phyloP scores from a whole-genome alignment of 768 basidiomycete genomes.

The Boletales sp. region DNA sequence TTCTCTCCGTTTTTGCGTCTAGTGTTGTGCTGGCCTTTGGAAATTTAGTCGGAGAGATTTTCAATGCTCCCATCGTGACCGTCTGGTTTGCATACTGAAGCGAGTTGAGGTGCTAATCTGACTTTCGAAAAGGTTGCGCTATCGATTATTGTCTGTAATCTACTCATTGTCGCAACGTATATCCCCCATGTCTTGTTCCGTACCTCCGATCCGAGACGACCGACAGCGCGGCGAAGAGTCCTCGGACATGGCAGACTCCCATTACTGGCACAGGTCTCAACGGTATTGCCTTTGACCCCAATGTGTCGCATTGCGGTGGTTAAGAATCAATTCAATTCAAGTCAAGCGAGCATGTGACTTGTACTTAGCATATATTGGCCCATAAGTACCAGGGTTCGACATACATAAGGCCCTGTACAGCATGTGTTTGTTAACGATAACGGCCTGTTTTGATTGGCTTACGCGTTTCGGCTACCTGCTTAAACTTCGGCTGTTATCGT shows the following conservation, averaged over 20 bases:
- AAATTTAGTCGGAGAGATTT: not conserved
- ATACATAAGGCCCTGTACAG: too few relatives aligned
- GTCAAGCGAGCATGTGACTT: not conserved
- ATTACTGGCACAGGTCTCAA: not conserved
- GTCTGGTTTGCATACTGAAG: not conserved
- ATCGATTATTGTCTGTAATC: slow-evolving; percentile 16
- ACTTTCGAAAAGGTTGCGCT: slow-evolving; percentile 4
- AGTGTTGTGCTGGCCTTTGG: slow-evolving; percentile 11
- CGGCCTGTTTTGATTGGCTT: too few relatives aligned
- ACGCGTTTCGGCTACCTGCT: too few relatives aligned
- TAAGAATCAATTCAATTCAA: not conserved
- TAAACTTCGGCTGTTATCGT: too few relatives aligned
- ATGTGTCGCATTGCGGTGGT: not conserved
- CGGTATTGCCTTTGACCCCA: slow-evolving; percentile 3
- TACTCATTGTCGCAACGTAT: slow-evolving; percentile 16
- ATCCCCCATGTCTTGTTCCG: slow-evolving; percentile 4
- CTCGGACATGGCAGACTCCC: too few relatives aligned
- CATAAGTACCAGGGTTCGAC: too few relatives aligned
- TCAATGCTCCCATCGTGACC: not conserved
- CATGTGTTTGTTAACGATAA: too few relatives aligned
- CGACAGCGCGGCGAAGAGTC: too few relatives aligned
- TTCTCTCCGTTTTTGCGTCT: slow-evolving; percentile 18
- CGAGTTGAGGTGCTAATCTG: not conserved
- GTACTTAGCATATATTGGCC: too few relatives aligned
- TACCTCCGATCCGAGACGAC: not conserved